Percentiles rank a stretch among this genome's conserved stretches.
These are phyloP conservation scores for Ehretia macrophylla DNA, from an alignment of 257 asterid genomes.

Conservation along the genomic window DNA sequence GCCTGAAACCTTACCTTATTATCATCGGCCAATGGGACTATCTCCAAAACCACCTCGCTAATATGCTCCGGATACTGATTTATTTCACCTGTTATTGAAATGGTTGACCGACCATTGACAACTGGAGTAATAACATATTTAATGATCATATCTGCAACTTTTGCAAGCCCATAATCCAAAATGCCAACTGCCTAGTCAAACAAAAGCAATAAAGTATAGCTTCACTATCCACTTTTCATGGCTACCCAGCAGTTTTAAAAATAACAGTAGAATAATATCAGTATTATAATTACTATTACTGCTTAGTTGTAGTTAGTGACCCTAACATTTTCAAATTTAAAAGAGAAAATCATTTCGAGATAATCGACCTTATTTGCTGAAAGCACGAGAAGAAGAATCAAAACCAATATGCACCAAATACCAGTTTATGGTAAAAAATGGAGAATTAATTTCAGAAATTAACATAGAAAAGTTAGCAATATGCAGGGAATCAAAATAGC, in stretches of 20 bases:
- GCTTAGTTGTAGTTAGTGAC: too few species aligned
- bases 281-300: background rate
- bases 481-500: too few species aligned
- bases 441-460: too few species aligned
- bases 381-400: too few species aligned
- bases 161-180: slow-evolving; percentile 82
- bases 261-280: background rate
- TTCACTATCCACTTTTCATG: slow-evolving; percentile 1
- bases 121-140: slow-evolving; percentile 57
- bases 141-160: slow-evolving; percentile 71
- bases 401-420: too few species aligned
- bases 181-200: slow-evolving; percentile 63
- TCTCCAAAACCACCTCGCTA: slow-evolving; percentile 50
- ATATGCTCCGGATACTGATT: slow-evolving; percentile 29
- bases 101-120: slow-evolving; percentile 41
- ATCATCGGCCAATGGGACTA: slow-evolving; percentile 47
- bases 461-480: too few species aligned
- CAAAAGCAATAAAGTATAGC: slow-evolving; percentile 17
- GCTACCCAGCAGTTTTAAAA: background rate
- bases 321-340: too few species aligned
- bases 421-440: too few species aligned
- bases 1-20: background rate
- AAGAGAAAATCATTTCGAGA: too few species aligned
- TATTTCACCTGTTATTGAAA: slow-evolving; percentile 40
- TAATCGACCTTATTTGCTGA: too few species aligned